Base-by-base conservation (phyloP, 2,329 filamentous ascomycete genomes). In the Phyllosticta capitalensis region DNA sequence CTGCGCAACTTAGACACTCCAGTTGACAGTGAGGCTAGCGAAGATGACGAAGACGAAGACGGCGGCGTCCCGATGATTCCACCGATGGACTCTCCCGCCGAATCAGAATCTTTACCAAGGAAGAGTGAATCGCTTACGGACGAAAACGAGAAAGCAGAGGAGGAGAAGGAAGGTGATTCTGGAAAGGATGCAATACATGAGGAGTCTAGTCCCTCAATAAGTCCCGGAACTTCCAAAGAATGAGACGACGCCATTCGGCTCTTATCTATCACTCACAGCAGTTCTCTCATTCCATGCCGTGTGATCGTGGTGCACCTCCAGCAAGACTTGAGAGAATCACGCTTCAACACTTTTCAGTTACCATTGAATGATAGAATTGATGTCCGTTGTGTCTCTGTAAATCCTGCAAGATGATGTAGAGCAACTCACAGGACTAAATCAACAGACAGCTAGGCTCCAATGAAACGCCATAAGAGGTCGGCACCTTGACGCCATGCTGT, bases 1-100 rank as follows among this genome's bases (percentile, higher is more conserved):
- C 63, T 73, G 7, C 68, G 68, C 26, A 71, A 74, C 20, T 62
- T 74, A n/a, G 72, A 74, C 26, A 75, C 72, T 51, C 72, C 72
- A 1, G 68, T 71, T 10, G 65, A 71, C 14, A 73, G 70, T 54
- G 70, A 71, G 45, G 64, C 64, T 5, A 68, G 67, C 55, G 73
- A 69, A 55, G 72, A 71, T 38, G 68, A 67, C 9, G 67, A 69
- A 17, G 70, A 63, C 22, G 54, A 70, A 63, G 69, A 70, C 22
- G 68, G 68, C 14, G 69, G 66, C 14, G 63, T 68, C 14, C 49
- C 21, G 14, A 60, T 59, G 58, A 54, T 59, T 21, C 53, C 45
- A 20, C 45, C 56, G 9, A 26, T 52, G 20, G 19, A 22, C 19
- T 7, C 38, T n/a, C 38, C 38, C n/a, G 38, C 38, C 7, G 38